Evolutionary conservation across 139 green algal species (phyloP).

Genomic region (Nannochloris sp.): DNA sequence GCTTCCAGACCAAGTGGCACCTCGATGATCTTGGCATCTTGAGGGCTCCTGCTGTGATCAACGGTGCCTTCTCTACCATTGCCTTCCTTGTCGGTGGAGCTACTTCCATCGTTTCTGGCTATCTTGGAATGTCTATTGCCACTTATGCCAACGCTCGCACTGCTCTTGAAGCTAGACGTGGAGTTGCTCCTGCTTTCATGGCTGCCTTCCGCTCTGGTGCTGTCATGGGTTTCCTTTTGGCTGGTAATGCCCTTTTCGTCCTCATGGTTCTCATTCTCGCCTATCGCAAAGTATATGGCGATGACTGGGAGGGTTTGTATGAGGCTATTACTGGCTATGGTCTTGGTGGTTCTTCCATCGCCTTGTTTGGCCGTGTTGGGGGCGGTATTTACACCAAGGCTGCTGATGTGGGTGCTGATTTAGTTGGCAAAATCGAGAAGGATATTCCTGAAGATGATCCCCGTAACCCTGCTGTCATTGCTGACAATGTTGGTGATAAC

Average conservation of each 20-base stretch:
- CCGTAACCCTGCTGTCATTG: slow-evolving; percentile 96
- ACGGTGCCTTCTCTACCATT: slow-evolving; percentile 88
- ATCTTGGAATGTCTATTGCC: slow-evolving; percentile 94
- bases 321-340: slow-evolving; percentile 97
- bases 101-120: slow-evolving; percentile 90
- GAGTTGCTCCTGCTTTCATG: slow-evolving; percentile 92
- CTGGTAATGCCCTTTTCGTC: slow-evolving; percentile 78
- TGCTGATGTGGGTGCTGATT: slow-evolving; percentile 94
- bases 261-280: slow-evolving; percentile 77
- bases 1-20: slow-evolving; percentile 58
- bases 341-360: slow-evolving; percentile 93
- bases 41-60: slow-evolving; percentile 55
- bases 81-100: slow-evolving; percentile 84
- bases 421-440: slow-evolving; percentile 98
- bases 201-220: slow-evolving; percentile 91
- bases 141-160: slow-evolving; percentile 95
- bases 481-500: slow-evolving; percentile 98
- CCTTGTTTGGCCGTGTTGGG: slow-evolving; percentile 92
- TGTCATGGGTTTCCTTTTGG: slow-evolving; percentile 97
- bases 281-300: slow-evolving; percentile 69
- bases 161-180: slow-evolving; percentile 89
- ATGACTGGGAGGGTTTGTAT: slow-evolving; percentile 88
- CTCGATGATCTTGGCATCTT: slow-evolving; percentile 45
- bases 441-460: slow-evolving; percentile 99
- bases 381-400: slow-evolving; percentile 98